These are phyloP conservation scores for Paramyrothecium sp. DNA, from an alignment of 2,329 filamentous ascomycete species.

Conservation along the genomic window DNA sequence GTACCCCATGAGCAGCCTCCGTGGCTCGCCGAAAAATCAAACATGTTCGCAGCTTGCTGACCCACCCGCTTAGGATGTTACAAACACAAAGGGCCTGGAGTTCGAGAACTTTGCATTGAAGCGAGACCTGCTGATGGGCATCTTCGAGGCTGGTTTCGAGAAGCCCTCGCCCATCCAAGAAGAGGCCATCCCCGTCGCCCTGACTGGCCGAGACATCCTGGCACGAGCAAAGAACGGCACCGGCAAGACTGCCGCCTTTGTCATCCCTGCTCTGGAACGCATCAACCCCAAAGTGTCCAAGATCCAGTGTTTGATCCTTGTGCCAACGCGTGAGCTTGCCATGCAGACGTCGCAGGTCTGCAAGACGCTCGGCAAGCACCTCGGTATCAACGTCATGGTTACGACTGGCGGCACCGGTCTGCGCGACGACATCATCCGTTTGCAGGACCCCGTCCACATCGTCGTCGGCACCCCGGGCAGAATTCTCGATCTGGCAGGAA, in stretches of 20 bases:
- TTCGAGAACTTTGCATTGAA: conserved; percentile 98
- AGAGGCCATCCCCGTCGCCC: conserved; percentile 94
- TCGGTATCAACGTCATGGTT: conserved; percentile 98
- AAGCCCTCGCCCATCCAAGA: conserved; percentile 99
- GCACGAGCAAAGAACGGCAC: conserved; percentile 98
- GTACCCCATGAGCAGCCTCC: conserved; percentile 6
- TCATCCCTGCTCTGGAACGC: conserved; percentile 91
- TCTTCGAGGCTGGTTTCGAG: conserved; percentile 98
- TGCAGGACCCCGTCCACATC: conserved; percentile 94
- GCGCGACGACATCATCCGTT: conserved; percentile 92
- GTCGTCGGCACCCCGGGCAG: conserved; percentile 95
- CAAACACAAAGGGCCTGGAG: conserved; percentile 93
- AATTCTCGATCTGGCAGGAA: conserved; percentile 93
- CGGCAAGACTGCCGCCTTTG: conserved; percentile 96
- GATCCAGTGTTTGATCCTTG: conserved; percentile 93
- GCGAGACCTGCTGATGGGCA: conserved; percentile 95
- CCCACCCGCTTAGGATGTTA: conserved; percentile 74
- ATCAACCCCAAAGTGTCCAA: conserved; percentile 97
- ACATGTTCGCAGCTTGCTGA: background rate
- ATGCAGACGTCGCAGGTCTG: conserved; percentile 99
- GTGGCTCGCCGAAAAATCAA: too few species aligned
- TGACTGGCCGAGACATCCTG: conserved; percentile 92
- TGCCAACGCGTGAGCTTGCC: conserved; percentile 93
- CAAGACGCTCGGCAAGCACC: conserved; percentile 96
- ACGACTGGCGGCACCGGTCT: conserved; percentile 94